phyloP scores from a whole-genome alignment of 805 yeast species.

The Pichia scutulata region DNA sequence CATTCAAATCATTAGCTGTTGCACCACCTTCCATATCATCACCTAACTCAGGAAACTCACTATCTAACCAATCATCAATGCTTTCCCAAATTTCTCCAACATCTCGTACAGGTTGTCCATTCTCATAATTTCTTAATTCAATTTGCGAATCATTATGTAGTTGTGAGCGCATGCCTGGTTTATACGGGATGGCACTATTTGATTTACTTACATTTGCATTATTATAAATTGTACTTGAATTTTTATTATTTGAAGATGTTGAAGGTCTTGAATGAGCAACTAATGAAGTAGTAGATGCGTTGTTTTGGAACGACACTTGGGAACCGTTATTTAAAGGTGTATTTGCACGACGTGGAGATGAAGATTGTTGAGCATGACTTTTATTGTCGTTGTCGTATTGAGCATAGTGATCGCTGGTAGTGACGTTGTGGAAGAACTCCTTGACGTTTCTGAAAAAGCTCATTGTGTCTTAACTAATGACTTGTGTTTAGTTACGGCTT shows the following conservation, averaged over 20 bases:
- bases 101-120: conserved; percentile 51
- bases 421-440: conserved; percentile 39
- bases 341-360: conserved; percentile 22
- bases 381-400: conserved; percentile 35
- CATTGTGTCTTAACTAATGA: conserved; percentile 12
- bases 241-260: conserved; percentile 18
- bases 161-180: conserved; percentile 34
- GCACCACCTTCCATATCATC: conserved; percentile 75
- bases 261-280: conserved; percentile 35
- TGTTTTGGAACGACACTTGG: conserved; percentile 22
- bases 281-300: conserved; percentile 22
- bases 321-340: conserved; percentile 19
- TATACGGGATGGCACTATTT: conserved; percentile 26
- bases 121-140: conserved; percentile 32
- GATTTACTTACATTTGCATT: background rate
- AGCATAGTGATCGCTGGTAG: conserved; percentile 55
- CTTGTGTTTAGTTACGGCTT: background rate
- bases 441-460: conserved; percentile 27
- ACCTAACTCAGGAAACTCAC: conserved; percentile 71
- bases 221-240: background rate
- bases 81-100: conserved; percentile 84
- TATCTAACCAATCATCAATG: conserved; percentile 74
- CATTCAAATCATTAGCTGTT: conserved; percentile 69
- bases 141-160: conserved; percentile 48
- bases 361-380: conserved; percentile 1